Evolutionary conservation across 805 yeast genomes (phyloP).

Genomic region (Saccharomyces paradoxus): DNA sequence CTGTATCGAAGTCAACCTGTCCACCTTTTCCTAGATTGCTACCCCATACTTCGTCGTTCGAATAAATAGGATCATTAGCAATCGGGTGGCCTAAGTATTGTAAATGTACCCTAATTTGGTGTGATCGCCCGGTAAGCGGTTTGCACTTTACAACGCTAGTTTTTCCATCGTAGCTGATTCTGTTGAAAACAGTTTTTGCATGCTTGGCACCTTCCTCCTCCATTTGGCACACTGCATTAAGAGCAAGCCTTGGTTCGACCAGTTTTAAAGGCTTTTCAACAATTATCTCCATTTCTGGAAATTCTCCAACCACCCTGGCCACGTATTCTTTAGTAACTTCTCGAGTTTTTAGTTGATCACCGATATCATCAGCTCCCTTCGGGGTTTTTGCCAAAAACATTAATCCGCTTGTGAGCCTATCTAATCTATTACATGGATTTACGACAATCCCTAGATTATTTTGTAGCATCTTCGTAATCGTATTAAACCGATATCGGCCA

Average conservation of each 20-base stretch:
- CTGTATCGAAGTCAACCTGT: slow-evolving; percentile 40
- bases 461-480: slow-evolving; percentile 68
- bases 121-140: slow-evolving; percentile 90
- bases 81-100: slow-evolving; percentile 83
- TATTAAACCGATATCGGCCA: slow-evolving; percentile 67
- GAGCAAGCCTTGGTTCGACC: slow-evolving; percentile 61
- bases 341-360: slow-evolving; percentile 62
- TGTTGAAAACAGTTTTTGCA: slow-evolving; percentile 64
- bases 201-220: slow-evolving; percentile 39
- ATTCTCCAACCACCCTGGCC: slow-evolving; percentile 80
- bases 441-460: slow-evolving; percentile 57
- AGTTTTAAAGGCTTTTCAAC: slow-evolving; percentile 66
- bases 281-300: slow-evolving; percentile 48
- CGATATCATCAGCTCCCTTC: slow-evolving; percentile 67
- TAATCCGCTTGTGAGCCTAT: slow-evolving; percentile 81
- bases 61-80: slow-evolving; percentile 84
- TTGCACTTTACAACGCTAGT: slow-evolving; percentile 63
- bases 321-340: slow-evolving; percentile 75
- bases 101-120: slow-evolving; percentile 87
- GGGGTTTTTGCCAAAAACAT: slow-evolving; percentile 84
- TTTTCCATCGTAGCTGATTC: slow-evolving; percentile 58
- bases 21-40: slow-evolving; percentile 53
- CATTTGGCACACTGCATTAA: slow-evolving; percentile 42
- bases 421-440: slow-evolving; percentile 84
- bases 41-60: slow-evolving; percentile 82